Base-by-base conservation (phyloP, 805 yeast species). In the Candida alai region DNA sequence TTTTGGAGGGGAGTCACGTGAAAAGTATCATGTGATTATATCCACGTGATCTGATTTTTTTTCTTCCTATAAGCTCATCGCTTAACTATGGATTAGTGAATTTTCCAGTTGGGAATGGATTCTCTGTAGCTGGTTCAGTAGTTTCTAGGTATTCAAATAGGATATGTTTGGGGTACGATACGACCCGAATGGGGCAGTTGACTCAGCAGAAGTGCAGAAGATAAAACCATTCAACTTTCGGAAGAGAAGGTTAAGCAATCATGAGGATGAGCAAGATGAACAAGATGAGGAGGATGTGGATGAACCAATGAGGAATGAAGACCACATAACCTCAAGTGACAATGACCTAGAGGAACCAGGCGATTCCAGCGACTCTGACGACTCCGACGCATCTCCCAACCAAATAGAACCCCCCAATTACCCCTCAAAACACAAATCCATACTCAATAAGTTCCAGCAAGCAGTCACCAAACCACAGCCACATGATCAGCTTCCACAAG, bases 151-250 rank as follows among this genome's bases (percentile, higher is more conserved):
- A n/a, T n/a, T n/a, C n/a, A n/a, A n/a, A 6, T 16, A 24, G 6
- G 19, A 4, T 26, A 77, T 80, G 87, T 80, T 80, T 61, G 84
- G 83, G 6, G 70, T 73, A 11, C 64, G 86, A 52, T 80, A 73
- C 47, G 84, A 76, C 43, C 85, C 85, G 13, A 51, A 16, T 48
- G 39, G 15, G 18, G 11, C 19, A 13, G 15, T 28, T 13, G 30
- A 25, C n/a, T 13, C 7, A 10, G 12, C 20, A 22, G 23, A 24
- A 9, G 28, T 12, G 20, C 12, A 31, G 21, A 11, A 13, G 10
- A 13, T 13, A 13, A 29, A 20, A 20, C 13, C 22, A 5, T 17
- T 29, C 19, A 23, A 19, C 30, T 30, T 30, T 27, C 35, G 34
- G 32, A 24, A 26, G 36, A 28, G 40, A 35, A 30, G 28, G 34